These are phyloP conservation scores for button mushroom (Agaricus bisporus) DNA, from an alignment of 768 basidiomycete species.

Conservation along the genomic window DNA sequence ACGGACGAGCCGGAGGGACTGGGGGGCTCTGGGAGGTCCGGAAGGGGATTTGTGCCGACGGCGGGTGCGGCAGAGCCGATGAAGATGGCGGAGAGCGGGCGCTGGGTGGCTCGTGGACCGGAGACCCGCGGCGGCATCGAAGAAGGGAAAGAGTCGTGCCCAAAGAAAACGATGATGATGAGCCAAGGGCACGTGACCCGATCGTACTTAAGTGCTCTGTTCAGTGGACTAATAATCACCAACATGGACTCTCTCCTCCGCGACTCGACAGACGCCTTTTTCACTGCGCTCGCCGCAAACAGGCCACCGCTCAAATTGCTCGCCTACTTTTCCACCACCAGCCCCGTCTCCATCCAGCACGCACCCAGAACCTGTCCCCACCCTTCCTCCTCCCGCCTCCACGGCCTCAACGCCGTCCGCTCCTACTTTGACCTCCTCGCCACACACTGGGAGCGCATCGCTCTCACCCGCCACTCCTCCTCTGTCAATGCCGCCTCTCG, in stretches of 20 bases:
- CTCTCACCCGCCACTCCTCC: slow-evolving; percentile 18
- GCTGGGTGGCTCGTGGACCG: slow-evolving; percentile 22
- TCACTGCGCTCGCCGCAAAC: slow-evolving; percentile 30
- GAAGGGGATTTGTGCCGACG: slow-evolving; percentile 32
- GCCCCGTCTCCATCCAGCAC: slow-evolving; percentile 35
- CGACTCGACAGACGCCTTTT: slow-evolving; percentile 27
- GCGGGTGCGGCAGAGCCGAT: slow-evolving; percentile 25
- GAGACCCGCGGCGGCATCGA: slow-evolving; percentile 34
- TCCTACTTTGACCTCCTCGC: slow-evolving; percentile 45
- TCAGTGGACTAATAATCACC: no score
- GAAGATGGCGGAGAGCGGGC: slow-evolving; percentile 38
- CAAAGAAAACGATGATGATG: no score
- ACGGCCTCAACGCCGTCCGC: slow-evolving; percentile 38
- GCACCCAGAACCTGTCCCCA: slow-evolving; percentile 28
- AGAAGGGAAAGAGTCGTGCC: neutral
- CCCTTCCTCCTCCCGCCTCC: slow-evolving; percentile 27
- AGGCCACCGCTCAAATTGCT: slow-evolving; percentile 27
- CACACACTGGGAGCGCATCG: slow-evolving; percentile 36
- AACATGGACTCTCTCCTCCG: slow-evolving; percentile 17
- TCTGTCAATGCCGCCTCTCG: slow-evolving; percentile 19
- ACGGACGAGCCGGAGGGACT: slow-evolving; percentile 42
- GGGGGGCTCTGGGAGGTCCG: slow-evolving; percentile 69
- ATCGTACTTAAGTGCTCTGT: no score
- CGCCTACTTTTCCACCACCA: slow-evolving; percentile 31
- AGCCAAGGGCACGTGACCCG: no score